Evolutionary conservation across 257 asterid genomes (phyloP).

Genomic region (Cynanchum wilfordii): DNA sequence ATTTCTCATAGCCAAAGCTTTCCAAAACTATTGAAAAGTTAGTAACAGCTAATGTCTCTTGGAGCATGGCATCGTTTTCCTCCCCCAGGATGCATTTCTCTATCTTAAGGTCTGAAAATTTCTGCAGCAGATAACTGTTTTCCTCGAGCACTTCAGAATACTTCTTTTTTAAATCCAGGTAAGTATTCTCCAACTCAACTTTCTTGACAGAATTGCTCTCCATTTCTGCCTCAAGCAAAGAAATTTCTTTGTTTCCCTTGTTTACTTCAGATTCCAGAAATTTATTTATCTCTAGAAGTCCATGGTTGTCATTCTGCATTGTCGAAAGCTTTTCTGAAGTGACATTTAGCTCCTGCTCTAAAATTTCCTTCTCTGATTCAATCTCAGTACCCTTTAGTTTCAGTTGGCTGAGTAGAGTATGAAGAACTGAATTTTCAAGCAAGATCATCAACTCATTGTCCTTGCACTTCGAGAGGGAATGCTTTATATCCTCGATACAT

Average conservation of each 20-base stretch:
- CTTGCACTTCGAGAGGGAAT: slow-evolving; percentile 43
- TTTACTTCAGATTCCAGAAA: slow-evolving; percentile 41
- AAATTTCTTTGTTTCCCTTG: slow-evolving; percentile 34
- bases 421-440: slow-evolving; percentile 75
- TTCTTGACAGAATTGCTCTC: slow-evolving; percentile 39
- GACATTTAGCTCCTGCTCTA: slow-evolving; percentile 47
- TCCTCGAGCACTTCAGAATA: slow-evolving; percentile 49
- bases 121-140: slow-evolving; percentile 45
- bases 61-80: slow-evolving; percentile 44
- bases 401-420: slow-evolving; percentile 63
- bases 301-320: slow-evolving; percentile 46
- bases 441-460: slow-evolving; percentile 58
- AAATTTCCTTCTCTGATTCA: slow-evolving; percentile 45
- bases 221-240: slow-evolving; percentile 45
- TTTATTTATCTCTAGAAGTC: slow-evolving; percentile 52
- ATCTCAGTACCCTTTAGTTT: slow-evolving; percentile 58
- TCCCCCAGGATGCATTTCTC: slow-evolving; percentile 51
- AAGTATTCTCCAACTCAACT: slow-evolving; percentile 43
- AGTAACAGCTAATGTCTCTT: slow-evolving; percentile 45
- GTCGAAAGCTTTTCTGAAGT: slow-evolving; percentile 46
- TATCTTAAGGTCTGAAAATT: slow-evolving; percentile 43
- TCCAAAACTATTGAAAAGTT: slow-evolving; percentile 40
- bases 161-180: slow-evolving; percentile 37
- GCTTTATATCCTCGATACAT: slow-evolving; percentile 52
- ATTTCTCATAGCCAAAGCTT: slow-evolving; percentile 48